Percentiles rank a stretch among this genome's conserved stretches.
These are phyloP conservation scores for Bassia scoparia DNA, from an alignment of 148 eudicot species.

Conservation along the genomic window DNA sequence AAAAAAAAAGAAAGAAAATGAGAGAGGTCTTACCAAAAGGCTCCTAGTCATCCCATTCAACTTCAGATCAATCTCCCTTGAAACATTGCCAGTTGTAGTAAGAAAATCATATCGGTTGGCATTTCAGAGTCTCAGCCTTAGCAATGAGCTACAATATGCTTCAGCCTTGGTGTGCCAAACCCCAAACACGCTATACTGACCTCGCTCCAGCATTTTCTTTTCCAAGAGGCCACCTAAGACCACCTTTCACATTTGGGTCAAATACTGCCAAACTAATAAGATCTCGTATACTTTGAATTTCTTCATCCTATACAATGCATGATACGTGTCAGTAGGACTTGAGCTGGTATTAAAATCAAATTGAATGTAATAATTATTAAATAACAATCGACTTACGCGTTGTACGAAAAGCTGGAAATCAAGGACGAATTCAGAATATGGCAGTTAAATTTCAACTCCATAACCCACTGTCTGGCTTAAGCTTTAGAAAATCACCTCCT, in stretches of 20 bases:
- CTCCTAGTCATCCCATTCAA: conserved; percentile 5
- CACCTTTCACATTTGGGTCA: conserved; percentile 39
- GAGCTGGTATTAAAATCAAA: too few species aligned
- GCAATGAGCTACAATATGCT: conserved; percentile 11
- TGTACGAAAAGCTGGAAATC: too few species aligned
- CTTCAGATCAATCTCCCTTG: conserved; percentile 21
- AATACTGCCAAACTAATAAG: conserved; percentile 27
- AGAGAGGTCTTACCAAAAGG: conserved; percentile 26
- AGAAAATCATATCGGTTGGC: conserved; percentile 29
- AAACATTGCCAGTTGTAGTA: conserved; percentile 20
- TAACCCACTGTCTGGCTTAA: too few species aligned
- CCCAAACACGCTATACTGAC: conserved; percentile 19
- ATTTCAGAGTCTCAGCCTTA: conserved; percentile 20
- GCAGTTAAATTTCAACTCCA: too few species aligned
- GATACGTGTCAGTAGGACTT: background rate
- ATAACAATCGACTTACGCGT: too few species aligned
- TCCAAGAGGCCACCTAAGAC: conserved; percentile 35
- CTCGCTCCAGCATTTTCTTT: conserved; percentile 23
- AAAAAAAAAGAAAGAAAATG: background rate
- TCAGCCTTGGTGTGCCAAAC: conserved; percentile 27
- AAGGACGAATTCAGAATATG: too few species aligned
- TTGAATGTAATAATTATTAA: too few species aligned
- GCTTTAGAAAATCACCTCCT: too few species aligned
- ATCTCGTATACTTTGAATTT: conserved; percentile 16
- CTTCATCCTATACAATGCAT: conserved; percentile 29